These are phyloP conservation scores for Candolleomyces eurysporus DNA, from an alignment of 768 basidiomycete species.

Conservation along the genomic window DNA sequence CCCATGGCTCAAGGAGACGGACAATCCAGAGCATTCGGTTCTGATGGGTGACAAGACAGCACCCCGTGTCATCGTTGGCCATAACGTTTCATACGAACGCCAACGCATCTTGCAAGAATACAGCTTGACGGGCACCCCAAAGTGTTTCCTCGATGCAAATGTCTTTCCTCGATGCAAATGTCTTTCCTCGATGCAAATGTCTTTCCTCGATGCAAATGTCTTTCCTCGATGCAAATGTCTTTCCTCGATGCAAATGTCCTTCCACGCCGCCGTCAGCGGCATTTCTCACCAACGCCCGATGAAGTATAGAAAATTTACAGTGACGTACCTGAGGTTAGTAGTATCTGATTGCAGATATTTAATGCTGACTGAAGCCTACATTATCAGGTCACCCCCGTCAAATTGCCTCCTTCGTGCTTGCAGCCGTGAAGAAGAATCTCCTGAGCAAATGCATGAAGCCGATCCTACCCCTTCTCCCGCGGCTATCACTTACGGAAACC, in stretches of 20 bases:
- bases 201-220: conserved; percentile 96
- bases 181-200: conserved; percentile 85
- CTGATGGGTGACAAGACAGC: conserved; percentile 57
- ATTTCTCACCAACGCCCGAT: conserved; percentile 96
- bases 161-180: conserved; percentile 90
- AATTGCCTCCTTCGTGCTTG: conserved; percentile 56
- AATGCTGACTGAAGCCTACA: neutral
- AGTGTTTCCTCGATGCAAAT: conserved; percentile 84
- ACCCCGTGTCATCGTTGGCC: conserved; percentile 79
- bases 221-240: conserved; percentile 93
- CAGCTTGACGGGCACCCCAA: conserved; percentile 57
- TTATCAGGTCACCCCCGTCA: neutral
- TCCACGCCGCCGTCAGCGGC: conserved; percentile 92
- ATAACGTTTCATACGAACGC: conserved; percentile 94
- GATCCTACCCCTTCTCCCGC: conserved; percentile 67
- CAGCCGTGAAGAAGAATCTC: conserved; percentile 42
- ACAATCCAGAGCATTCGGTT: conserved; percentile 57
- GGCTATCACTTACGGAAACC: conserved; percentile 57
- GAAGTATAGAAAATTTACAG: conserved; percentile 68
- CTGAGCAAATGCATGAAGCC: conserved; percentile 42
- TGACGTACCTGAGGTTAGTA: conserved; percentile 14
- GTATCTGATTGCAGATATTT: neutral
- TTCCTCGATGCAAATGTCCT: conserved; percentile 87
- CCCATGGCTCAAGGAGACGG: conserved; percentile 71
- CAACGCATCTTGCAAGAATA: conserved; percentile 85